Conservation (phyloP, 2,329 filamentous ascomycete genomes). For the Calcarisporium arbuscula region DNA sequence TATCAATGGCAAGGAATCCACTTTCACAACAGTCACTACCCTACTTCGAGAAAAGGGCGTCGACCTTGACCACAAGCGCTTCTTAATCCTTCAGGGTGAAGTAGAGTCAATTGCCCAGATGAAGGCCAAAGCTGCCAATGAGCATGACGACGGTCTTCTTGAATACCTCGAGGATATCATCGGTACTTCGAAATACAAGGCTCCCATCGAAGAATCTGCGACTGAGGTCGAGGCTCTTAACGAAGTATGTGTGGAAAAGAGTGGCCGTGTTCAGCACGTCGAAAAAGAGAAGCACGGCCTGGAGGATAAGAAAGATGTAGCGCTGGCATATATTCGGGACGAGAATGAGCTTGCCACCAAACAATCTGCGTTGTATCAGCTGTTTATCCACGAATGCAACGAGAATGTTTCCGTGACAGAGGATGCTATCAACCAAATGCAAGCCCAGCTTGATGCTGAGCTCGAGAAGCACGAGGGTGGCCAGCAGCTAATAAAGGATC, state of each 20-base stretch:
- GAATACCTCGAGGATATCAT: slow-evolving; percentile 99
- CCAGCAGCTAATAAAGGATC: slow-evolving; percentile 81
- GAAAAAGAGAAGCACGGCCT: slow-evolving; percentile 93
- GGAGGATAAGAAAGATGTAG: slow-evolving; percentile 95
- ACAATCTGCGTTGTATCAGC: slow-evolving; percentile 86
- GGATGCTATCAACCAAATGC: slow-evolving; percentile 86
- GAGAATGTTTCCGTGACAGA: slow-evolving; percentile 85
- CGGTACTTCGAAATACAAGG: slow-evolving; percentile 96
- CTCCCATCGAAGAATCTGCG: slow-evolving; percentile 90
- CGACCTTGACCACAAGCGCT: slow-evolving; percentile 96
- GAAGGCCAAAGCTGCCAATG: slow-evolving; percentile 92
- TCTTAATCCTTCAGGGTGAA: slow-evolving; percentile 93
- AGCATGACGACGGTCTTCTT: slow-evolving; percentile 91
- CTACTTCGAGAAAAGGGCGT: slow-evolving; percentile 83
- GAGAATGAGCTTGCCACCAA: slow-evolving; percentile 90
- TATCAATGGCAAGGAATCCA: slow-evolving; percentile 84
- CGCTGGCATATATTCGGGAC: slow-evolving; percentile 78
- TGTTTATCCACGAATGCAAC: slow-evolving; percentile 81
- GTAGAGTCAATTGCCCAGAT: slow-evolving; percentile 99
- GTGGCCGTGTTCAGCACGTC: slow-evolving; percentile 88
- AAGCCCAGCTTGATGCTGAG: slow-evolving; percentile 78
- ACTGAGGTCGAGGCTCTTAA: slow-evolving; percentile 87
- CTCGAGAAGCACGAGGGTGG: slow-evolving; percentile 87
- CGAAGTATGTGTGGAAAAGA: slow-evolving; percentile 93
- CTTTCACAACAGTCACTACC: slow-evolving; percentile 85